A percentile compares a stretch with the other conserved stretches of the same genome.
Evolutionary conservation across 2,329 filamentous ascomycete genomes (phyloP).

Genomic region (Diaporthe australafricana): DNA sequence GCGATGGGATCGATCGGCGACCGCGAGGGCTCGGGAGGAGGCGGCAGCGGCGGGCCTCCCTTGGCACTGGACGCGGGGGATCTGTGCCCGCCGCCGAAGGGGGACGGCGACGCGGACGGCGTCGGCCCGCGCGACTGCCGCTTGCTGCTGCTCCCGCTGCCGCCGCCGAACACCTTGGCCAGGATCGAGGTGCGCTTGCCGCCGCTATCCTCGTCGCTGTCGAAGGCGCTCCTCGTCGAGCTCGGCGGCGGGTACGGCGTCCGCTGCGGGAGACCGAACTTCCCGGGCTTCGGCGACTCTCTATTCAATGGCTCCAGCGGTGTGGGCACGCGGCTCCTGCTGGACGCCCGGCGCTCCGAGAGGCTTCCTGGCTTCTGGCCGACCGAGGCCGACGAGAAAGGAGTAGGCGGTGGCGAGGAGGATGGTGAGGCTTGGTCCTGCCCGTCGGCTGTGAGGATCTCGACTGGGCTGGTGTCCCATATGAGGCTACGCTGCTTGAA

Average conservation of each 20-base stretch:
- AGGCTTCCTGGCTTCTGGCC: constrained; percentile 21
- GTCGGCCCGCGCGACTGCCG: constrained; percentile 6
- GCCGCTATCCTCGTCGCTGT: constrained; percentile 25
- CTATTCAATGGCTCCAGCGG: constrained; percentile 14
- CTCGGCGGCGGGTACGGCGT: constrained; percentile 30
- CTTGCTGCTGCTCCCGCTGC: constrained; percentile 5
- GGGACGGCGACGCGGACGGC: not conserved
- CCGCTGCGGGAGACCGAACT: not conserved
- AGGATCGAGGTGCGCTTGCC: constrained; percentile 31
- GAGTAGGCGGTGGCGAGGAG: constrained; percentile 7
- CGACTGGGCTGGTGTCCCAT: constrained; percentile 19
- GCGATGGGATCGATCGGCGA: not conserved
- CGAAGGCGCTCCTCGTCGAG: constrained; percentile 13
- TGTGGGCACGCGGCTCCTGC: constrained; percentile 4
- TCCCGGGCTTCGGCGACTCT: not conserved
- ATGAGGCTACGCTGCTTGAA: constrained; percentile 6
- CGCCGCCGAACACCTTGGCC: constrained; percentile 24
- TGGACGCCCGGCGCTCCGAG: constrained; percentile 30
- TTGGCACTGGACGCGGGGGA: not conserved
- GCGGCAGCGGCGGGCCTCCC: not conserved
- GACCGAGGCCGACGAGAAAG: not conserved
- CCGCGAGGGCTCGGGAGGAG: not conserved
- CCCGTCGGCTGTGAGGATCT: not conserved
- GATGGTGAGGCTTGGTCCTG: constrained; percentile 6
- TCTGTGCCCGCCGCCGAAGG: not conserved